Evolutionary conservation across 306 rosid species (phyloP), one percentile per base, ranked within the genome.

Genomic region (Castanea sativa): DNA sequence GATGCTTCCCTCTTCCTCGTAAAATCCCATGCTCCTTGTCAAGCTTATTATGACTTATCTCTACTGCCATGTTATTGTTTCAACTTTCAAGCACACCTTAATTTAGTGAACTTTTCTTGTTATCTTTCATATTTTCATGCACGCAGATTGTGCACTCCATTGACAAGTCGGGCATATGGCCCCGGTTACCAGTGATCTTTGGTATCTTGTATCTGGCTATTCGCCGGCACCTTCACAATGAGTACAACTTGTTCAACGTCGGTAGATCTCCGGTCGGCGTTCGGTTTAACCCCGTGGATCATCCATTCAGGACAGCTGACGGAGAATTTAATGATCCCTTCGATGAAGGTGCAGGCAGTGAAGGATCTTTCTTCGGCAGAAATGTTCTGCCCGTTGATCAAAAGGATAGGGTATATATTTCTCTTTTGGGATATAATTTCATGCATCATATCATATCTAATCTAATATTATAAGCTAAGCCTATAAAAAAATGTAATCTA

Each of bases 131-230:
- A 3, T 55, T n/a, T 19, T 9, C 6, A 19, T 45, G 53, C 35
- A 1, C 14, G 33, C 83, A 90, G 94, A 86, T 90, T 67, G 38
- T 90, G 18, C 94, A 90, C 82, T 80, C 77, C 2, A 63, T 90
- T 32, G 94, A 90, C 71, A 90, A 86, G 85, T 0, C 84, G 45
- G 90, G 90, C 30, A 59, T 90, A 79, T 90, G 94, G 94, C 90
- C 69, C 51, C 80, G 86, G 0, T 38, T 87, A 5, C 94, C 94
- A 0, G 94, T 90, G 0, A 57, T 90, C 52, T 20, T 90, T 3
- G 94, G 94, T 0, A 73, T 90, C 8, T 0, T 81, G 0, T 88
- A 90, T 27, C 60, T 90, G 29, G 89, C 56, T 2, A 65, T 82
- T 4, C 68, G 93, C 1, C 77, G 93, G 0, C 91, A 55, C 49